Base-by-base conservation (phyloP, 257 asterid genomes). In the Handroanthus guayacan region DNA sequence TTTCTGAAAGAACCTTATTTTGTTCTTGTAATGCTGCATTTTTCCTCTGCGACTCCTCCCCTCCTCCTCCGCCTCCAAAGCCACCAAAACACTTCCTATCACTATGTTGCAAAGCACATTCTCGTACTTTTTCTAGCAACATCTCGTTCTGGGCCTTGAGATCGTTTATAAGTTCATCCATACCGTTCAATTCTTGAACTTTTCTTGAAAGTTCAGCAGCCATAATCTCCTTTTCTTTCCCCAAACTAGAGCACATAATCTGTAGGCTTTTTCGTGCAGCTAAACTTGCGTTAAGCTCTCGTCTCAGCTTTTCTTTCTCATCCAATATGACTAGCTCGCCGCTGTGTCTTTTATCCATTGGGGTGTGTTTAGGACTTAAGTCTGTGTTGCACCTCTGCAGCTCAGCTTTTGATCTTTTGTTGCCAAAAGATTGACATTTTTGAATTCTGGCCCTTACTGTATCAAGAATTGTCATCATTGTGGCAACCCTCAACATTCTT, bases 401-500 rank as follows among this genome's bases (percentile, higher is more conserved):
- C 44, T 81, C 80, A 0, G 80, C 52, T 38, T 68, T 79, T 8
- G 80, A 4, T 25, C 10, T 81, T n/a, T 54, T 89, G 36, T 77
- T 78, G 8, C 94, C 90, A 72, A 88, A 91, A 7, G 93, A 82
- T 78, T 91, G 94, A 41, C 92, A 87, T 65, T 86, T 89, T 13
- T 91, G 89, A 12, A 93, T 87, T 43, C 95, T 74, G 12, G 83
- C 74, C 75, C 89, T 74, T 0, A 89, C 87, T 38, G 86, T 88
- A 43, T 89, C 98, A 7, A 93, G 85, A 67, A 91, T 93, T 3
- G 98, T 86, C 87, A 93, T 83, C 94, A 93, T 93, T 31, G 93
- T 88, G 16, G 95, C 96, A 76, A 93, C 98, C 86, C 98, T 87
- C 67, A 93, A 86, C 93, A 87, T 91, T 74, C 92, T 86, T 9